These are phyloP conservation scores for Gossypium davidsonii DNA, from an alignment of 441 rosid genomes.

Conservation along the genomic window DNA sequence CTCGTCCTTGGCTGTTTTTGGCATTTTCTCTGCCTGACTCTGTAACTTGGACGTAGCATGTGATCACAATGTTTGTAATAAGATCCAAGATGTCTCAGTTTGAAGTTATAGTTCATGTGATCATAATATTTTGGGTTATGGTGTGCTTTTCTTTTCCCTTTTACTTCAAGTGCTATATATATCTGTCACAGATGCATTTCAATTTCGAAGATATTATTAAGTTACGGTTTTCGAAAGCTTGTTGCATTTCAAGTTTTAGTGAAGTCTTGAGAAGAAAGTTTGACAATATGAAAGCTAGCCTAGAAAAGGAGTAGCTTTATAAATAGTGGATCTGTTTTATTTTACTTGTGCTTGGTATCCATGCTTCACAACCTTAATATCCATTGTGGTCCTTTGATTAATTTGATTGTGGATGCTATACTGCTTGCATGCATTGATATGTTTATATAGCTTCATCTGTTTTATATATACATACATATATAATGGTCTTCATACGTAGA, in stretches of 20 bases:
- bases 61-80: slow-evolving; percentile 6
- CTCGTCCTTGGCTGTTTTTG: background rate
- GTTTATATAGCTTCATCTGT: background rate
- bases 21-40: background rate
- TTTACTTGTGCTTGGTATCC: background rate
- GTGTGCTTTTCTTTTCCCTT: background rate
- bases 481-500: slow-evolving; percentile 35
- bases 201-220: background rate
- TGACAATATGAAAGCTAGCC: background rate
- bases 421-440: background rate
- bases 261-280: background rate
- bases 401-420: background rate
- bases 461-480: background rate
- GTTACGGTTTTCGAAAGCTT: slow-evolving; percentile 5
- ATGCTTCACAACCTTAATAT: background rate
- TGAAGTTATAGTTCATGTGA: background rate
- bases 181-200: background rate
- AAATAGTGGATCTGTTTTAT: background rate
- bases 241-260: background rate
- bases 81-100: slow-evolving; percentile 3
- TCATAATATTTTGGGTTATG: background rate
- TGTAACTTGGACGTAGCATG: slow-evolving; percentile 1
- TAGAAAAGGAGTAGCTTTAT: background rate
- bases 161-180: background rate
- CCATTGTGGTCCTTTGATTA: background rate